These are phyloP conservation scores for Pugionium dolabratum DNA, from an alignment of 345 rosid species.

Conservation along the genomic window DNA sequence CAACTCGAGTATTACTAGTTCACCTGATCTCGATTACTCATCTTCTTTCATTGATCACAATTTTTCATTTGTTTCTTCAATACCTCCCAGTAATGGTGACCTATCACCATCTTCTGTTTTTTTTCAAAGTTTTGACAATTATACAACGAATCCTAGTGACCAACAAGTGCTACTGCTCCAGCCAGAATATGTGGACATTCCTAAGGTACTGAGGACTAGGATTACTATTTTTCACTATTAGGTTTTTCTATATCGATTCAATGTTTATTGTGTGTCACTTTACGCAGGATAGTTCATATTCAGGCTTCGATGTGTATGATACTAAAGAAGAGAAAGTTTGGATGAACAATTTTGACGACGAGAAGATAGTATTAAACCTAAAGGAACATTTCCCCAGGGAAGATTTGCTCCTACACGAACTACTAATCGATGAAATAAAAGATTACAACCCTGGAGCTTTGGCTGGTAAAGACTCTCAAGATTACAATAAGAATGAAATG, in stretches of 20 bases:
- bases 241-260: neutral
- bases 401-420: slow-evolving; percentile 9
- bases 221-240: neutral
- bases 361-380: slow-evolving; percentile 3
- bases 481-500: slow-evolving; percentile 27
- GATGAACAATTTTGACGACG: slow-evolving; percentile 1
- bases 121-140: slow-evolving; percentile 10
- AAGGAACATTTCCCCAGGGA: neutral
- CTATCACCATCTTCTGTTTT: neutral
- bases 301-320: neutral
- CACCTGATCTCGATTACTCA: slow-evolving; percentile 22
- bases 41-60: slow-evolving; percentile 13
- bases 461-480: slow-evolving; percentile 19
- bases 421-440: slow-evolving; percentile 9
- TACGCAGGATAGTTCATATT: slow-evolving; percentile 30
- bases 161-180: slow-evolving; percentile 12
- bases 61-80: neutral
- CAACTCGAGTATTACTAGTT: neutral
- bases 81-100: slow-evolving; percentile 8
- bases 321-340: slow-evolving; percentile 25
- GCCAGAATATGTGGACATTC: slow-evolving; percentile 4
- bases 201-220: slow-evolving; percentile 9
- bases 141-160: slow-evolving; percentile 18
- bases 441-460: slow-evolving; percentile 26
- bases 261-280: slow-evolving; percentile 2